Base-by-base conservation (phyloP, 495 filamentous ascomycete species). In the Acidiella bohemica region DNA sequence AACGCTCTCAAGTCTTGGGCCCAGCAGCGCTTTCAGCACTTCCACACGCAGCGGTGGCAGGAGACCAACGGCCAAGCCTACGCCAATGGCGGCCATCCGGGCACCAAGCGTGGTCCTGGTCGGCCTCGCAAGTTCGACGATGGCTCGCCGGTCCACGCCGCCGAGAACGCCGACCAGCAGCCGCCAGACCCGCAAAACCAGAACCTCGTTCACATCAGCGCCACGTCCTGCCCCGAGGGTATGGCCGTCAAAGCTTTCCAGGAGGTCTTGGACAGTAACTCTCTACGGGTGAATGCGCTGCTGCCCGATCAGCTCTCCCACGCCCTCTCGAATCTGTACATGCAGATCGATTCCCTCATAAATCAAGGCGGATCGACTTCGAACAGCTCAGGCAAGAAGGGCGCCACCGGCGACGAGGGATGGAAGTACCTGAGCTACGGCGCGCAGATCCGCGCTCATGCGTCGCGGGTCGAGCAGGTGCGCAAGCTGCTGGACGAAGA, bases 291-390 rank as follows among this genome's bases (percentile, higher is more conserved):
- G n/a, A 47, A 47, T 17, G 39, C 32, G n/a, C 24, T 32, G 5
- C 26, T 47, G 14, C 48, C 48, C 1, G n/a, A 26, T 20, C 27
- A 31, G 32, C 39, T 51, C 3, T 35, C 39, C 1, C 43, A 38
- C 13, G 37, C 39, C 11, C 24, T 43, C 26, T 23, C 33, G 7
- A 21, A 36, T 11, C 32, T 51, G 31, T 51, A 51, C 27, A 51
- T 39, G 38, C 48, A 51, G 29, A 42, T 51, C 16, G 48, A 51
- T 27, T 34, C 39, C 23, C 48, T 51, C 20, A 51, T 51, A 38
- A 51, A 51, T 22, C 37, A 46, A 26, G 28, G 33, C 26, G 14
- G 33, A 7, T 25, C 34, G 26, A 47, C 35, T 13, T n/a, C n/a
- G n/a, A n/a, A n/a, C n/a, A n/a, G n/a, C n/a, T n/a, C n/a, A n/a